Evolutionary conservation across 257 asterid species (phyloP).

Genomic region (Solanum verrucosum): DNA sequence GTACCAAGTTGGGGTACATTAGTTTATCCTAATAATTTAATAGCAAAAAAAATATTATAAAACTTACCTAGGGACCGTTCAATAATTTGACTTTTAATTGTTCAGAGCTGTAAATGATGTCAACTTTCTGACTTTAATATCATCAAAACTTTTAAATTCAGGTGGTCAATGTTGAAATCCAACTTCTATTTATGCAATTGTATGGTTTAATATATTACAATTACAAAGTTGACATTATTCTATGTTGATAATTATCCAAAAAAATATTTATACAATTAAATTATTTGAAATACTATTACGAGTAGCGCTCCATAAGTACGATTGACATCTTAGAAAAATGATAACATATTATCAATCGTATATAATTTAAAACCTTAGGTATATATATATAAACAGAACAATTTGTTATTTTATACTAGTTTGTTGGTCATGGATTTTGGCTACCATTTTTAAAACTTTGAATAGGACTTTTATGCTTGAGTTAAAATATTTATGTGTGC

Average conservation of each 20-base stretch:
- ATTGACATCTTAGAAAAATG: background rate
- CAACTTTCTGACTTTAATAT: background rate
- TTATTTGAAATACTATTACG: background rate
- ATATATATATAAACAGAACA: background rate
- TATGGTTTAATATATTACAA: background rate
- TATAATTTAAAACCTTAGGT: background rate
- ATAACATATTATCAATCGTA: background rate
- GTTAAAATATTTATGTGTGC: background rate
- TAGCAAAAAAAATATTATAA: background rate
- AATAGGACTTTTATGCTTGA: background rate
- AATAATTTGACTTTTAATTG: background rate
- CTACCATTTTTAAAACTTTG: background rate
- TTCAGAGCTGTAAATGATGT: background rate
- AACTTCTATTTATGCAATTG: background rate
- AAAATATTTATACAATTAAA: background rate
- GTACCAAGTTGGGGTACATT: background rate
- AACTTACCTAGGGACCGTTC: background rate
- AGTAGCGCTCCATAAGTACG: background rate
- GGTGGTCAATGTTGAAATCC: background rate
- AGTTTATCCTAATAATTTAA: background rate
- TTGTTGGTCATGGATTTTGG: background rate
- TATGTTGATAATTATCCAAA: background rate
- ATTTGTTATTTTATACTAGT: background rate
- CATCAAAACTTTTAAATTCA: background rate
- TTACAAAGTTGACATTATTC: background rate